These are phyloP conservation scores for Ordospora colligata DNA, from an alignment of 371 early-diverging fungal species.

Conservation along the genomic window DNA sequence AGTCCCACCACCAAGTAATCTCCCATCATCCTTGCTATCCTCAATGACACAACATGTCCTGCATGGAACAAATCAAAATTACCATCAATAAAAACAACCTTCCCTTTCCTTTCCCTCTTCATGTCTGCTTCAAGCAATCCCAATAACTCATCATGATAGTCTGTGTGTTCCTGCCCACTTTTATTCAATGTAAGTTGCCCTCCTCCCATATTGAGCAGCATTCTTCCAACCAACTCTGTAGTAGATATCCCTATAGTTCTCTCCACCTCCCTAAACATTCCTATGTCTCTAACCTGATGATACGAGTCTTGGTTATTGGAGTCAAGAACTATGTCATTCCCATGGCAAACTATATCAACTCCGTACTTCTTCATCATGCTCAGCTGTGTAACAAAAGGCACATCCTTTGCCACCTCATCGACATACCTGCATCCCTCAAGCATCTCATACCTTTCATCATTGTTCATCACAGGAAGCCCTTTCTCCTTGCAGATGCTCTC, in stretches of 20 bases:
- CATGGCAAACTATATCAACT: slow-evolving; percentile 81
- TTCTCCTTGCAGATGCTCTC: slow-evolving; percentile 77
- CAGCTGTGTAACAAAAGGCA: slow-evolving; percentile 77
- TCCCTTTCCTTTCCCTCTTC: slow-evolving; percentile 31
- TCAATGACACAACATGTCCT: slow-evolving; percentile 82
- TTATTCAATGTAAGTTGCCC: neutral
- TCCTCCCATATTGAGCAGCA: slow-evolving; percentile 65
- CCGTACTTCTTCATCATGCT: slow-evolving; percentile 71
- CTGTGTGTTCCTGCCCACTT: neutral
- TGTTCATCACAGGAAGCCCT: slow-evolving; percentile 83
- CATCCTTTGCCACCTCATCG: slow-evolving; percentile 76
- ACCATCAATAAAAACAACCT: slow-evolving; percentile 80
- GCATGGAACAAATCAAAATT: slow-evolving; percentile 87
- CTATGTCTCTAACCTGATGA: slow-evolving; percentile 70
- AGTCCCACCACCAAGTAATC: slow-evolving; percentile 81
- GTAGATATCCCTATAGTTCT: slow-evolving; percentile 81
- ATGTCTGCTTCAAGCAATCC: neutral
- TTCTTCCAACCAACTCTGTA: slow-evolving; percentile 82
- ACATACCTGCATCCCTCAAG: slow-evolving; percentile 89
- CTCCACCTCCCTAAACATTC: slow-evolving; percentile 67
- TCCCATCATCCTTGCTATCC: slow-evolving; percentile 71
- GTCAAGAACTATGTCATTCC: slow-evolving; percentile 81
- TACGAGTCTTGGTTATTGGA: slow-evolving; percentile 88
- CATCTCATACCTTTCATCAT: slow-evolving; percentile 80
- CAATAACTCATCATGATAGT: slow-evolving; percentile 9